phyloP scores from a whole-genome alignment of 768 basidiomycete genomes.

The Bullera alba region DNA sequence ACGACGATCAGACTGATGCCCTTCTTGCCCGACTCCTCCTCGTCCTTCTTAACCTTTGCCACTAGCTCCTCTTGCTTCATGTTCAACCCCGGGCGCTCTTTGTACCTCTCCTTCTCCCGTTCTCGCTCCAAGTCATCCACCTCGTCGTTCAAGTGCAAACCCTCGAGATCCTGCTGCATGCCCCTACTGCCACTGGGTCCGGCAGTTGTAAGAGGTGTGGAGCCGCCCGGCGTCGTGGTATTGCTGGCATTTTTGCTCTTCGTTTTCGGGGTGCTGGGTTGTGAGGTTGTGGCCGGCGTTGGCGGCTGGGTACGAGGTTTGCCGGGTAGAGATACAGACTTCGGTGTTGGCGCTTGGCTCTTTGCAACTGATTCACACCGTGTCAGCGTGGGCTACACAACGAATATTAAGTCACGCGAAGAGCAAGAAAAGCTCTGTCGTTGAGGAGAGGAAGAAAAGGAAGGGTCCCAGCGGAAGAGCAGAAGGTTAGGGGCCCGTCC shows the following conservation, averaged over 20 bases:
- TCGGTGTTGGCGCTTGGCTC: constrained; percentile 24
- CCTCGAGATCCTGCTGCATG: constrained; percentile 65
- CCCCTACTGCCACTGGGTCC: constrained; percentile 47
- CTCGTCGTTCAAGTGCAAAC: constrained; percentile 58
- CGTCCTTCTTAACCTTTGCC: constrained; percentile 62
- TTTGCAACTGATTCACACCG: constrained; percentile 18
- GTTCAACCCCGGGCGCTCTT: constrained; percentile 54
- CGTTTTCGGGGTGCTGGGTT: constrained; percentile 18
- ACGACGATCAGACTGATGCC: constrained; percentile 83
- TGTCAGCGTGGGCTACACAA: constrained; percentile 2
- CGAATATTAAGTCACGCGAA: constrained; percentile 3
- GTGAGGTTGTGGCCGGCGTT: constrained; percentile 5
- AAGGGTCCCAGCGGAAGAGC: background rate
- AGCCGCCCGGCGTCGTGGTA: constrained; percentile 12
- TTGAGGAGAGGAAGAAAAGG: background rate
- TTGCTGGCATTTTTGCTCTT: constrained; percentile 11
- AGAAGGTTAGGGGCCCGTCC: background rate
- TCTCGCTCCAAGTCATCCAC: constrained; percentile 47
- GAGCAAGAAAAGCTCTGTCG: no score
- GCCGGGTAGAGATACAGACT: constrained; percentile 35
- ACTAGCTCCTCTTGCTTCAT: constrained; percentile 74
- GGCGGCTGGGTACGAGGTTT: constrained; percentile 5
- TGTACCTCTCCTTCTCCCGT: constrained; percentile 32
- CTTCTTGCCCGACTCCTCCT: constrained; percentile 55
- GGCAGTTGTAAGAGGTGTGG: constrained; percentile 10